Base-by-base conservation (phyloP, 345 rosid species). In the Boechera retrofracta region DNA sequence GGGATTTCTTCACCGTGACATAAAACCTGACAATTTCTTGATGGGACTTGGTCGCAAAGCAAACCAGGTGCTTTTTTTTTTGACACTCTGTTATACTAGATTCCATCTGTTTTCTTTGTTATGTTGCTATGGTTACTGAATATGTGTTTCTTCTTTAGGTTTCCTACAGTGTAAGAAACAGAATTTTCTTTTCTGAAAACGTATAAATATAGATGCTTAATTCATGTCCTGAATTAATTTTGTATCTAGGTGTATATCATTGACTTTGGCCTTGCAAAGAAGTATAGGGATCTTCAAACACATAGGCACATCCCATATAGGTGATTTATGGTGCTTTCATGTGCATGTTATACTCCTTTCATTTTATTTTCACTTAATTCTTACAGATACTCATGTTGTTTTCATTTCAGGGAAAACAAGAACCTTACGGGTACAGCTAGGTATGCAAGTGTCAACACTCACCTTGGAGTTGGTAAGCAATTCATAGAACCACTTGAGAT, bases 351-450 rank as follows among this genome's bases (percentile, higher is more conserved):
- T 66, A 16, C 26, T 9, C 49, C 6, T 51, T 71, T 35, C 51
- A 32, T 44, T 32, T 28, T 41, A 0, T 41, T n/a, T 55, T n/a
- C 31, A 51, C 9, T 45, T 0, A 57, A 12, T 51, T 28, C 26
- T 35, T 36, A 65, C 3, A 5, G 62, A 47, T 59, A 7, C 31
- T 44, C 32, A 5, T 70, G 21, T 21, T 38, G 28, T 15, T 65
- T 72, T 74, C 31, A 59, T 67, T 58, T 66, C 82, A 91, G 97
- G 79, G 97, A 89, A 75, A 91, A 89, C 78, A 91, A 89, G 85
- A 91, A 89, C 75, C 94, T 91, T 44, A 91, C 97, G 0, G 97
- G 97, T 78, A 91, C 97, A 53, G 97, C 97, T 75, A 88, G 97
- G 64, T 91, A 91, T 87, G 97, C 97, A 68, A 91, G 97, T 72